Base-by-base conservation (phyloP, 345 rosid genomes). In the Pseudoturritis turrita region DNA sequence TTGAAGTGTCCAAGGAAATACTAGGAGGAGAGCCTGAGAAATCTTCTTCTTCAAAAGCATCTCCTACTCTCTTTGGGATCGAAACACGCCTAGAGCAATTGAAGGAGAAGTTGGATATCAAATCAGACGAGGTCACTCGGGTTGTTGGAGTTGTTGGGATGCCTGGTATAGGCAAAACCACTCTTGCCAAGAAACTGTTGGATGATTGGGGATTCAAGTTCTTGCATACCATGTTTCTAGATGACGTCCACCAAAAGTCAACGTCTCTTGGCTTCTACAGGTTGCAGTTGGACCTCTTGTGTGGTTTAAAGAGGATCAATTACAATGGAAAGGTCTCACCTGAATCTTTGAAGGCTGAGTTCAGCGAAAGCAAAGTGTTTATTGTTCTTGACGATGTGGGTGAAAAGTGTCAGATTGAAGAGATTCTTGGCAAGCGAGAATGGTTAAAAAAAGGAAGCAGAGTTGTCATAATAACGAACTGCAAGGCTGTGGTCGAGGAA, bases 141-240 rank as follows among this genome's bases (percentile, higher is more conserved):
- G 1, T 72, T 29, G 21, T 72, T 15, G 70, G 62, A 10, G 45
- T 72, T 41, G 54, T 72, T 10, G 76, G 76, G 18, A 72, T 72
- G 55, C 76, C 70, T 29, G 76, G 69, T 4, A 72, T 72, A 37
- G 76, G 76, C 22, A 72, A 72, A 45, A 61, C 76, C 7, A 52
- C 70, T 62, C 76, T 72, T 62, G 76, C 54, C 12, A 53, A 43
- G 70, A 72, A 29, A 41, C 1, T 62, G 6, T 19, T 72, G 0
- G 36, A 31, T 3, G 37, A 72, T 3, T 54, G 52, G 12, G 11
- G 49, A 28, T 2, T 8, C 46, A 45, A 62, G 8, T 72, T 72
- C 45, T 5, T 3, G 25, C 40, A 62, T 15, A 41, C 25, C 3
- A 35, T 52, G 76, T 72, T 52, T 53, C 25, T 72, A 19, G 25